These are phyloP conservation scores for Populus trichocarpa DNA, from an alignment of 441 rosid species.

Conservation along the genomic window DNA sequence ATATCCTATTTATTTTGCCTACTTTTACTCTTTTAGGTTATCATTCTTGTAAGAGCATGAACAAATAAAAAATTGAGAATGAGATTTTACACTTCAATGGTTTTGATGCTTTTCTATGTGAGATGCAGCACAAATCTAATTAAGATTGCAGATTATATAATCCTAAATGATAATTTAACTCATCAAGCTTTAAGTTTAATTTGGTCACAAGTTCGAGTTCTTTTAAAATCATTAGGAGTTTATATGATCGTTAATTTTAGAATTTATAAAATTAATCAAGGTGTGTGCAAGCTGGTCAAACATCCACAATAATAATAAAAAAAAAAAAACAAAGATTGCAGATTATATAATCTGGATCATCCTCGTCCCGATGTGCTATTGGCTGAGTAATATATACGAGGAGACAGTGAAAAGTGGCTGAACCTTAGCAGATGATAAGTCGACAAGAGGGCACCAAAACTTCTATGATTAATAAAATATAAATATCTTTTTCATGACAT, in stretches of 20 bases:
- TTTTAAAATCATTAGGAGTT: too few relatives aligned
- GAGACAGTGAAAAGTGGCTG: background rate
- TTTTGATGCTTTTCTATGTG: background rate
- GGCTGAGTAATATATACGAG: background rate
- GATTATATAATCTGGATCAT: background rate
- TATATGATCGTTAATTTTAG: too few relatives aligned
- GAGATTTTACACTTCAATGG: background rate
- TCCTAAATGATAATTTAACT: too few relatives aligned
- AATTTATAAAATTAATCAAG: too few relatives aligned
- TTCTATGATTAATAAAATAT: too few relatives aligned
- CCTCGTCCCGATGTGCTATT: background rate
- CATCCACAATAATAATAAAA: fast-evolving
- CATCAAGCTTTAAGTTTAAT: too few relatives aligned
- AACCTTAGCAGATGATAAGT: background rate
- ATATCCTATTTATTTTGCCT: background rate
- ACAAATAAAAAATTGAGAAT: too few relatives aligned
- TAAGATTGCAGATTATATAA: background rate
- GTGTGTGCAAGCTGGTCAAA: fast-evolving
- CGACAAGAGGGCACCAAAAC: background rate
- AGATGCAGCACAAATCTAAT: too few relatives aligned
- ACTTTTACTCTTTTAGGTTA: background rate
- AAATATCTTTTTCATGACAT: too few relatives aligned
- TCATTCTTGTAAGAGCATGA: background rate
- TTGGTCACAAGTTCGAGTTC: fast-evolving
- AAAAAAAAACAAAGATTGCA: too few relatives aligned